Conservation (phyloP, 176 grass and related monocot species). For the Dactylis glomerata region DNA sequence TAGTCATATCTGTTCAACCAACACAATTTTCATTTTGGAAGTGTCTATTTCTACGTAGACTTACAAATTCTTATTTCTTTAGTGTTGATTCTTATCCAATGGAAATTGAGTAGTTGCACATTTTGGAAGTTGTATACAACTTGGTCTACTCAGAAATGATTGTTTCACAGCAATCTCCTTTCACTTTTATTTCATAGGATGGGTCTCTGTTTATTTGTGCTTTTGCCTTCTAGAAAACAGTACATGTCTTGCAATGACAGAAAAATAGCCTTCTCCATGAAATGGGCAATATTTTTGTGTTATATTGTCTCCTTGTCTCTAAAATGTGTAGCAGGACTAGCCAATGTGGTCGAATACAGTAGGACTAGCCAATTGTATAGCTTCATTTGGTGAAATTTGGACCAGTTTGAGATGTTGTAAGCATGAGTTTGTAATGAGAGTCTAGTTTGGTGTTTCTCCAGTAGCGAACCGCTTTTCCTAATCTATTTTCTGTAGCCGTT, state of each 20-base stretch:
- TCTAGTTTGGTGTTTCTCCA: neutral
- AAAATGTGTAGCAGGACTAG: neutral
- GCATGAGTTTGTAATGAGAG: neutral
- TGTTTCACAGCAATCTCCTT: neutral
- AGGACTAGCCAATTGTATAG: neutral
- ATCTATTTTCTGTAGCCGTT: neutral
- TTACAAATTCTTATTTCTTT: neutral
- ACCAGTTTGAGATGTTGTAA: neutral
- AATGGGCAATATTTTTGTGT: neutral
- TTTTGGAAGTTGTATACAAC: neutral
- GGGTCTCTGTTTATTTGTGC: conserved; percentile 5
- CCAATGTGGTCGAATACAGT: neutral
- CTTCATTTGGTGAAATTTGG: neutral
- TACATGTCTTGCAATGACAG: neutral
- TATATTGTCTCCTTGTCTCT: neutral
- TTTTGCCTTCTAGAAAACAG: conserved; percentile 14
- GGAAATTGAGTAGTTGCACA: neutral
- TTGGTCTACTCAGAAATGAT: neutral
- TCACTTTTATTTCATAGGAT: conserved; percentile 16
- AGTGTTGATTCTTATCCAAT: neutral
- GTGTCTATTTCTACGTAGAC: neutral
- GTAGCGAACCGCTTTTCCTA: neutral
- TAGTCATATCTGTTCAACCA: neutral
- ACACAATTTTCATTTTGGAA: conserved; percentile 1
- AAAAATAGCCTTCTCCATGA: neutral